phyloP scores from a whole-genome alignment of 2,329 filamentous ascomycete genomes.

The Tolypocladium paradoxum region DNA sequence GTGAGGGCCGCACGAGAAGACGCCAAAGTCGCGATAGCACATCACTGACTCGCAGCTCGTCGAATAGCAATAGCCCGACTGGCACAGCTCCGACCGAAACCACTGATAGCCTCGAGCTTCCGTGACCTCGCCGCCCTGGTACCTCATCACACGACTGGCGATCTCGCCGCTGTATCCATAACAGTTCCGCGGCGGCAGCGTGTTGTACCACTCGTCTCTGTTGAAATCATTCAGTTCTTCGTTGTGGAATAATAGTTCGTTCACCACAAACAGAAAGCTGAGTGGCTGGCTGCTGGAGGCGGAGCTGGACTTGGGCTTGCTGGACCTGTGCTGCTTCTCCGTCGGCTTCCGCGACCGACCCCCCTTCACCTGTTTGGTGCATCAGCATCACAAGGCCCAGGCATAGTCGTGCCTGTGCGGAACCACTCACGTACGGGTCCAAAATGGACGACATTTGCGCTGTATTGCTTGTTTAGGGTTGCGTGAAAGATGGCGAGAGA shows the following conservation, averaged over 20 bases:
- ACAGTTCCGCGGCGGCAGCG: slow-evolving; percentile 15
- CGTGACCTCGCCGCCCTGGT: slow-evolving; percentile 17
- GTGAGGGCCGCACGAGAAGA: slow-evolving; percentile 26
- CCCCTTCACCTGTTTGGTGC: background rate
- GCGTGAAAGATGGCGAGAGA: background rate
- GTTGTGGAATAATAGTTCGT: slow-evolving; percentile 17
- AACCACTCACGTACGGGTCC: background rate
- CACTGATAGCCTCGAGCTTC: slow-evolving; percentile 6
- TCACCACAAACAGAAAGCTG: slow-evolving; percentile 29
- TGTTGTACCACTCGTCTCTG: slow-evolving; percentile 16
- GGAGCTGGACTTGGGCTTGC: slow-evolving; percentile 1
- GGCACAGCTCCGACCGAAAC: background rate
- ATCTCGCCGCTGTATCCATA: slow-evolving; percentile 15
- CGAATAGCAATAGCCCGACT: background rate
- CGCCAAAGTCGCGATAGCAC: slow-evolving; percentile 15
- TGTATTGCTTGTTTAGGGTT: background rate
- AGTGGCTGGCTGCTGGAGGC: slow-evolving; percentile 1
- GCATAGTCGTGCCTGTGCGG: background rate
- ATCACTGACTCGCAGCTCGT: background rate
- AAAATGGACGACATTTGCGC: background rate
- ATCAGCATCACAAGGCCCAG: background rate
- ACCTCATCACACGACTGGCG: slow-evolving; percentile 24
- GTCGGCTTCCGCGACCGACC: background rate
- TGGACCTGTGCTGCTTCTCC: background rate
- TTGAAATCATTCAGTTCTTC: slow-evolving; percentile 5